A percentile compares a stretch with the other conserved stretches of the same genome.
Conservation (phyloP, 1,284 basidiomycete genomes). For the Sphaerobolus stellatus region DNA sequence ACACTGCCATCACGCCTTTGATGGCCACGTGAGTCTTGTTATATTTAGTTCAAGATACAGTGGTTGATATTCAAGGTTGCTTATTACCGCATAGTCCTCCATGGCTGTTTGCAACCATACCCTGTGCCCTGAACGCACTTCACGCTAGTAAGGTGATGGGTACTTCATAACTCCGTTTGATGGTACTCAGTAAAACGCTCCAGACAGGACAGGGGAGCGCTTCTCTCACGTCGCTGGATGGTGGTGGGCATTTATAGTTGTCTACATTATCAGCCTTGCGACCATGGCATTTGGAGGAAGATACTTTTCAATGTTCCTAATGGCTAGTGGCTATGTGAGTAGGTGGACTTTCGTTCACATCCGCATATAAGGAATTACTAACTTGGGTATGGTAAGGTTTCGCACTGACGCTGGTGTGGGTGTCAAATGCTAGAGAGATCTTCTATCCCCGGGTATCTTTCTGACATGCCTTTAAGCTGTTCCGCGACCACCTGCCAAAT, state of each 20-base stretch:
- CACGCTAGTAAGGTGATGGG: slow-evolving; percentile 50
- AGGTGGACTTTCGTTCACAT: not conserved
- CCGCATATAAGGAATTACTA: not conserved
- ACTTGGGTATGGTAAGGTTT: slow-evolving; percentile 40
- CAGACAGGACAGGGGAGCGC: slow-evolving; percentile 61
- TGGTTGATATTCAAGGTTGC: slow-evolving; percentile 5
- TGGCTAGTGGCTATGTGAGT: slow-evolving; percentile 59
- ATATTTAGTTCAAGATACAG: slow-evolving; percentile 16
- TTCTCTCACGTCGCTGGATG: slow-evolving; percentile 64
- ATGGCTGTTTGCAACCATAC: slow-evolving; percentile 57
- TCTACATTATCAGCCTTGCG: slow-evolving; percentile 59
- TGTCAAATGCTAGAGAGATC: slow-evolving; percentile 13
- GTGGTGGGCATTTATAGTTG: slow-evolving; percentile 61
- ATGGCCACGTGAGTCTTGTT: slow-evolving; percentile 56
- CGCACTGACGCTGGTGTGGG: slow-evolving; percentile 58
- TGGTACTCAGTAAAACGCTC: not conserved
- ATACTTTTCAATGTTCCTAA: slow-evolving; percentile 65
- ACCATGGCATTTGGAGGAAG: slow-evolving; percentile 55
- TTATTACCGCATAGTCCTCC: slow-evolving; percentile 66
- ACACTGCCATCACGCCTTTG: slow-evolving; percentile 56
- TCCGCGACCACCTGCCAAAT: slow-evolving; percentile 62
- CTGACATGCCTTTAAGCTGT: slow-evolving; percentile 55
- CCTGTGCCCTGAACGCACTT: slow-evolving; percentile 61
- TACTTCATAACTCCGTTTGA: not conserved
- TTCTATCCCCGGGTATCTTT: not conserved